phyloP scores from a whole-genome alignment of 139 green algal genomes.

The Chlorokybus atmophyticus region DNA sequence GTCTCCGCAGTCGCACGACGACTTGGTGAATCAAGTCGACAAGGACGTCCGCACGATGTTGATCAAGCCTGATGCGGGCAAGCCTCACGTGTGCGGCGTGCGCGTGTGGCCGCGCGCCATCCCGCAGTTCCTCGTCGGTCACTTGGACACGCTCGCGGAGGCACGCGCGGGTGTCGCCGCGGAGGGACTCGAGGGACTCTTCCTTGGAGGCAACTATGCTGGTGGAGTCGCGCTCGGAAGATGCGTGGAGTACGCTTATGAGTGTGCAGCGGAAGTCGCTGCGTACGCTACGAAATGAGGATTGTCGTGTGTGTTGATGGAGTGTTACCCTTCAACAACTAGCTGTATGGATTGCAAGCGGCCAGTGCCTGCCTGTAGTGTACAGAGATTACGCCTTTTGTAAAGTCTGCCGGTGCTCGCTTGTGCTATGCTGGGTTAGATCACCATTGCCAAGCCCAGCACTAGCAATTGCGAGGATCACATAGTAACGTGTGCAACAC shows the following conservation, averaged over 20 bases:
- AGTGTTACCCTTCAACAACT: too few relatives aligned
- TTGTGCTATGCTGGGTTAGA: too few relatives aligned
- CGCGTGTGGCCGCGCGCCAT: slow-evolving; percentile 90
- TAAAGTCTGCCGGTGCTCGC: too few relatives aligned
- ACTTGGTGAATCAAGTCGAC: slow-evolving; percentile 58
- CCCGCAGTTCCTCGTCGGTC: slow-evolving; percentile 94
- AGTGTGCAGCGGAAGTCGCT: slow-evolving; percentile 54
- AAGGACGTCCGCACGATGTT: slow-evolving; percentile 88
- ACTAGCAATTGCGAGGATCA: too few relatives aligned
- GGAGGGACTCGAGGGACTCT: slow-evolving; percentile 54
- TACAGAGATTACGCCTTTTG: too few relatives aligned
- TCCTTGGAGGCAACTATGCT: slow-evolving; percentile 96
- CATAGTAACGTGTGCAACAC: too few relatives aligned
- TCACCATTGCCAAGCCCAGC: too few relatives aligned
- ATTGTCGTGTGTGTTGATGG: too few relatives aligned
- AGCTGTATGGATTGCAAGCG: too few relatives aligned
- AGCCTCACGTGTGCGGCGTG: slow-evolving; percentile 64
- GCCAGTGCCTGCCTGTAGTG: too few relatives aligned
- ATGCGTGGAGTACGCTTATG: slow-evolving; percentile 81
- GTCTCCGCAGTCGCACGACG: slow-evolving; percentile 35
- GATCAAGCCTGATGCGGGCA: slow-evolving; percentile 65
- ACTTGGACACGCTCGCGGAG: slow-evolving; percentile 44
- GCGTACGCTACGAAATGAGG: too few relatives aligned
- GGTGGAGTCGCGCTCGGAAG: slow-evolving; percentile 86
- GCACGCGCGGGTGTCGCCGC: slow-evolving; percentile 41